Evolutionary conservation across 2,329 filamentous ascomycete genomes (phyloP), one percentile per base, ranked within the genome.

Genomic region (Nemania abortiva): DNA sequence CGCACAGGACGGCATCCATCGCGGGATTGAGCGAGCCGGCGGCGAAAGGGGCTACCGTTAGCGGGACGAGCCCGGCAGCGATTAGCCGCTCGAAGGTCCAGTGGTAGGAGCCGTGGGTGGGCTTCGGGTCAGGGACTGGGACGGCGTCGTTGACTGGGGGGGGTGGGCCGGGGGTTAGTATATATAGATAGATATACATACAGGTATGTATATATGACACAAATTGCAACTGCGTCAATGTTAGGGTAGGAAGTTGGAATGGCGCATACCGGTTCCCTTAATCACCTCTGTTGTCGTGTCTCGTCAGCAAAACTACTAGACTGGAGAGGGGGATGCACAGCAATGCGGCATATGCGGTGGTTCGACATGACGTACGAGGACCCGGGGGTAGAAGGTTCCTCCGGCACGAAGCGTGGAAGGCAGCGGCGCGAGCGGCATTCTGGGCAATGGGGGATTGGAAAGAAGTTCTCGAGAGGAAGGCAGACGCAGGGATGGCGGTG

Each of bases 81-180:
- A 98, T 84, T 65, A 94, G 81, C 79, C 93, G 94, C 87, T 99
- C 96, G 78, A 97, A 97, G 69, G 92, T 93, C 96, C 96, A 99
- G 88, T 99, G 96, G 86, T 98, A 99, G 82, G 92, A 97, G 76
- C 96, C 96, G 84, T 99, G 93, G 65, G 90, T 85, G 50, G 95
- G 90, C 75, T 88, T 89, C 62, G 93, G 83, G 24, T 88, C 80
- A 54, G 94, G 95, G 27, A 97, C 82, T 47, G 89, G 89, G 37
- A 89, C 92, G 65, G 96, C 89, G 78, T 98, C 95, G 84, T 99
- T 99, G 79, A 95, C 94, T 92, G n/a, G n/a, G n/a, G n/a, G 77
- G 71, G 39, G 24, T 34, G 18, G 34, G 29, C 53, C 22, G 5
- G 6, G 7, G 55, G 50, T 72, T 55, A 65, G 68, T 55, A 27